Evolutionary conservation across 2,329 filamentous ascomycete species (phyloP).

Genomic region (Penicillium thymicola): DNA sequence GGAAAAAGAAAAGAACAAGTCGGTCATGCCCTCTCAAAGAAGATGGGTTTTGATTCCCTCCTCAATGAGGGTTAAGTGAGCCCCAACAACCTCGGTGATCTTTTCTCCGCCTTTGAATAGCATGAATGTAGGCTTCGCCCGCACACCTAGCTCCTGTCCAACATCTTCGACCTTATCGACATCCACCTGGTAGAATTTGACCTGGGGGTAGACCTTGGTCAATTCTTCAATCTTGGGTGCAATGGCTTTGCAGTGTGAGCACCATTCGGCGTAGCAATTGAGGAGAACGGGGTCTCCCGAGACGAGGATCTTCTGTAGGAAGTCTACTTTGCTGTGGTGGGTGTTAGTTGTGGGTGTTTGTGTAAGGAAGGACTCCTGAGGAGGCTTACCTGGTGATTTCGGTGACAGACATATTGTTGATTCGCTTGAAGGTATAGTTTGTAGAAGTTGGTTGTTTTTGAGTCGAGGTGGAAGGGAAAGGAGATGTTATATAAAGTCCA

Average conservation of each 20-base stretch:
- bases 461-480: background rate
- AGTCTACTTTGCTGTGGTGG: background rate
- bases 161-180: slow-evolving; percentile 1
- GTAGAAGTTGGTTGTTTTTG: background rate
- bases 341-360: background rate
- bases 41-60: background rate
- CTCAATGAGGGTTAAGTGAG: background rate
- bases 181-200: slow-evolving; percentile 8
- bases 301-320: background rate
- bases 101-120: slow-evolving; percentile 4
- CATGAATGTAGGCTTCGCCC: slow-evolving; percentile 5
- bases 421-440: background rate
- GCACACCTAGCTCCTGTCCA: background rate
- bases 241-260: background rate
- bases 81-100: slow-evolving; percentile 5
- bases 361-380: background rate
- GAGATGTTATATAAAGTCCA: background rate
- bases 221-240: background rate
- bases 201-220: background rate
- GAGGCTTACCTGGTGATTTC: background rate
- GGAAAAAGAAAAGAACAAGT: background rate
- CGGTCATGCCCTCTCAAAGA: background rate
- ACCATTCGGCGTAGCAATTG: slow-evolving; percentile 4
- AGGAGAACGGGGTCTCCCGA: background rate
- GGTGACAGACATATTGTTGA: slow-evolving; percentile 3